Evolutionary conservation across 2,329 filamentous ascomycete species (phyloP).

Genomic region (Alternaria hordeiaustralica): DNA sequence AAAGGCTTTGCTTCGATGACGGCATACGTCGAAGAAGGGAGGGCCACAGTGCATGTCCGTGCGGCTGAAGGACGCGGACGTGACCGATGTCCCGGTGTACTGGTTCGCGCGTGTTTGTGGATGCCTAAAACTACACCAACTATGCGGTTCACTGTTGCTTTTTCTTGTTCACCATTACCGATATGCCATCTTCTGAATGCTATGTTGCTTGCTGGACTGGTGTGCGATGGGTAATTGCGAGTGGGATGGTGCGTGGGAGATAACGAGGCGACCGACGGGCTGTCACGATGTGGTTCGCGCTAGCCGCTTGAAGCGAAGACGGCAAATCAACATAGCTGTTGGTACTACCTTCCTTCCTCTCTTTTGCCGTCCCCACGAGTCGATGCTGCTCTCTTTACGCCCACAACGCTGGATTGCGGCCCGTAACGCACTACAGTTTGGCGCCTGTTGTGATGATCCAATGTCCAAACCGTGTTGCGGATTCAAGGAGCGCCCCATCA

Average conservation of each 20-base stretch:
- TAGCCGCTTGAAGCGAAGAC: not conserved
- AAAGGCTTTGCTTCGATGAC: conserved; percentile 4
- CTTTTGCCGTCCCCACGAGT: not conserved
- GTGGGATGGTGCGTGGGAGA: conserved; percentile 9
- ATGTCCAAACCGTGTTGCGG: not conserved
- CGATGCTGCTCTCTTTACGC: not conserved
- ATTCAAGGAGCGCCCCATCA: conserved; percentile 6
- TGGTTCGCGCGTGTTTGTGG: conserved; percentile 4
- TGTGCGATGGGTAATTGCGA: not conserved
- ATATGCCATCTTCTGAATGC: not conserved
- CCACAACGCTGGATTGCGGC: conserved; percentile 1
- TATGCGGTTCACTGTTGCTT: conserved; percentile 4
- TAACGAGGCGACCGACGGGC: conserved; percentile 6
- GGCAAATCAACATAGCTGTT: not conserved
- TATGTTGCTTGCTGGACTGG: conserved; percentile 5
- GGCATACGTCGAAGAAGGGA: conserved; percentile 1
- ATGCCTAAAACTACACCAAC: not conserved
- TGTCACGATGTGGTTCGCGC: conserved; percentile 11
- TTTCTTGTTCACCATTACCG: not conserved
- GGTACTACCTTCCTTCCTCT: conserved; percentile 2
- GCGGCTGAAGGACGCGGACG: conserved; percentile 3
- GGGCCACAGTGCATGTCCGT: not conserved
- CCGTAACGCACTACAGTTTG: not conserved
- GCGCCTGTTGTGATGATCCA: not conserved
- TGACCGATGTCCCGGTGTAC: conserved; percentile 4